Evolutionary conservation across 768 basidiomycete genomes (phyloP), one percentile per base, ranked within the genome.

Genomic region (Favolaschia claudopus): DNA sequence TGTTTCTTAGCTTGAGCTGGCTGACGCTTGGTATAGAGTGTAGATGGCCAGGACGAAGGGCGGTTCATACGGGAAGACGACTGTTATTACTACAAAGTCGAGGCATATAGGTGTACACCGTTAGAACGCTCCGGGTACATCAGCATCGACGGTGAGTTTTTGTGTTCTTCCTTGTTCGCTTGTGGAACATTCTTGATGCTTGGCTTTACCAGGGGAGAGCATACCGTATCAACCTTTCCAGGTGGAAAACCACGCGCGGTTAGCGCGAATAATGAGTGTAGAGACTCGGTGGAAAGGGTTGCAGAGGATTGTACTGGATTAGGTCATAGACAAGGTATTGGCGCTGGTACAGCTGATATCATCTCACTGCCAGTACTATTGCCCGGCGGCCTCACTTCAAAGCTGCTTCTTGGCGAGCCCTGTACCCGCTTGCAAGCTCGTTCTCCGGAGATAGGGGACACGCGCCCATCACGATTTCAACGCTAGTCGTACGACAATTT

Each of bases 1-100:
- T 22, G 19, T 13, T 20, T 40, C 49, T 9, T 5, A 14, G 19
- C 37, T 12, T 14, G 7, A 7, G 14, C 1, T 12, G 19, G 29
- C 36, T 46, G 22, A 45, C 6, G 6, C n/a, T 20, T 4, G 1
- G 20, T 36, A 5, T 33, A 54, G 51, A 32, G 58, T 55, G 55
- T 46, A n/a, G 63, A 64, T 29, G 63, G 63, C 0, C 63, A 64
- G 55, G 63, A 64, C 12, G 63, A 64, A 42, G 63, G 63, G 12
- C 33, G 50, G 15, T 64, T 64, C 36, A 34, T 64, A 33, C 19
- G 36, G 20, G 17, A 27, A 14, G 12, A 48, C 22, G 53, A 85
- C 81, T 75, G 79, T 71, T 76, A 72, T 29, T 85, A 83, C 66
- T 79, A 74, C 71, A 84, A 85, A 66, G 81, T 78, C 9, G 69